phyloP scores from a whole-genome alignment of 2,329 filamentous ascomycete genomes.

The Ophiostoma piceae region DNA sequence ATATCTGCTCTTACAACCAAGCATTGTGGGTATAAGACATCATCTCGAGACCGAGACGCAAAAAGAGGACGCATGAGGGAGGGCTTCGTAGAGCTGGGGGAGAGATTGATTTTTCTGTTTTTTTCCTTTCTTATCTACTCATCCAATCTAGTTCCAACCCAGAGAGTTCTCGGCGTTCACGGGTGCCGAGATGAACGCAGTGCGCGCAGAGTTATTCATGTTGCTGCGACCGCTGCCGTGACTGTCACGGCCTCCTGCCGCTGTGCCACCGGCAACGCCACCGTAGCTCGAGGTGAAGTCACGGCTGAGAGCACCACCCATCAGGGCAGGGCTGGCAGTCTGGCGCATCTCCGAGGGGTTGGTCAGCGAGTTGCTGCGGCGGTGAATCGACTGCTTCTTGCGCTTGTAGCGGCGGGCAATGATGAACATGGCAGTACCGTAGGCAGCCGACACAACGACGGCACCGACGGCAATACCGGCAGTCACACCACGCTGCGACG shows the following conservation, averaged over 20 bases:
- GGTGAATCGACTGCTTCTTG: constrained; percentile 71
- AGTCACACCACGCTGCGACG: constrained; percentile 58
- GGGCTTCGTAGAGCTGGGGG: background rate
- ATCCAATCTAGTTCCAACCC: constrained; percentile 70
- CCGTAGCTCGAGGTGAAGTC: constrained; percentile 52
- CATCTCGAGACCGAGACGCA: constrained; percentile 12
- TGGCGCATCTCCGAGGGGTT: constrained; percentile 55
- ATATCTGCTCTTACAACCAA: constrained; percentile 19
- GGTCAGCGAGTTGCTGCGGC: constrained; percentile 69
- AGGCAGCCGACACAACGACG: constrained; percentile 73
- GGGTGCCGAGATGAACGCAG: constrained; percentile 73
- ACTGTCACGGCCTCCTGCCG: constrained; percentile 52
- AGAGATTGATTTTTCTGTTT: constrained; percentile 8
- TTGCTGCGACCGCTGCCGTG: constrained; percentile 48
- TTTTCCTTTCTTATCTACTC: constrained; percentile 7
- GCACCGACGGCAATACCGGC: constrained; percentile 71
- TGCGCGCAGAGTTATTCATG: constrained; percentile 50
- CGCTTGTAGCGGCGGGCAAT: constrained; percentile 86
- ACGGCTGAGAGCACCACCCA: constrained; percentile 63
- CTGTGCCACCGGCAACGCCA: constrained; percentile 40
- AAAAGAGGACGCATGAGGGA: constrained; percentile 10
- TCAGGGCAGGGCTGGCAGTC: constrained; percentile 54
- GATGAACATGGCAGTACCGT: constrained; percentile 91
- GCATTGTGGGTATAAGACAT: constrained; percentile 6
- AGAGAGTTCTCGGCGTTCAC: constrained; percentile 92